Evolutionary conservation across 768 basidiomycete genomes (phyloP), one percentile per base, ranked within the genome.

Genomic region (Naganishia vishniacii): DNA sequence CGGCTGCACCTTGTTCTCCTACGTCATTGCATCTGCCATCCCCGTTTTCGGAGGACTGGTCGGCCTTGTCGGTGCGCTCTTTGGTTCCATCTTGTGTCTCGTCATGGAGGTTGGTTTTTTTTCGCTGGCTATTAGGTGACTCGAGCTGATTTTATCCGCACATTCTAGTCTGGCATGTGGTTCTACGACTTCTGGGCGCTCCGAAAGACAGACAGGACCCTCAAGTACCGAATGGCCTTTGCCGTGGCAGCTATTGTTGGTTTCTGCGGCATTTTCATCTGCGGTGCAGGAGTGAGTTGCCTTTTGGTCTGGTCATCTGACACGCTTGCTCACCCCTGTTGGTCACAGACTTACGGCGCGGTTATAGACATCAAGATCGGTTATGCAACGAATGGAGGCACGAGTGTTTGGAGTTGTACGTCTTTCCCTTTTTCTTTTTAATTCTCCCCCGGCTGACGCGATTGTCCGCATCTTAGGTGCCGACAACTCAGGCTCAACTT

Each of bases 81-180:
- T 75, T 34, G 72, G 68, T 18, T 68, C 71, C 0, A 67, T 73
- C 60, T 58, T 73, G 25, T 75, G 69, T 59, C 65, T 72, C 69
- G 68, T 64, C 1, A 11, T 69, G 13, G 67, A 70, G n/a, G n/a
- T n/a, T n/a, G n/a, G n/a, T n/a, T n/a, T n/a, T n/a, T n/a, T n/a
- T n/a, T n/a, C n/a, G n/a, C n/a, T n/a, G n/a, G n/a, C n/a, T n/a
- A n/a, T n/a, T n/a, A n/a, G n/a, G n/a, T n/a, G n/a, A n/a, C n/a
- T n/a, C n/a, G n/a, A n/a, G n/a, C n/a, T n/a, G n/a, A n/a, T n/a
- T n/a, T n/a, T n/a, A n/a, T n/a, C n/a, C n/a, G n/a, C n/a, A n/a
- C n/a, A n/a, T n/a, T n/a, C n/a, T n/a, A n/a, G 59, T 69, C 68
- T 12, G 68, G 58, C 64, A 73, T 75, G 74, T 75, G 72, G 72